Conservation (phyloP, 768 basidiomycete genomes). For the Rossbeevera mucosa region DNA sequence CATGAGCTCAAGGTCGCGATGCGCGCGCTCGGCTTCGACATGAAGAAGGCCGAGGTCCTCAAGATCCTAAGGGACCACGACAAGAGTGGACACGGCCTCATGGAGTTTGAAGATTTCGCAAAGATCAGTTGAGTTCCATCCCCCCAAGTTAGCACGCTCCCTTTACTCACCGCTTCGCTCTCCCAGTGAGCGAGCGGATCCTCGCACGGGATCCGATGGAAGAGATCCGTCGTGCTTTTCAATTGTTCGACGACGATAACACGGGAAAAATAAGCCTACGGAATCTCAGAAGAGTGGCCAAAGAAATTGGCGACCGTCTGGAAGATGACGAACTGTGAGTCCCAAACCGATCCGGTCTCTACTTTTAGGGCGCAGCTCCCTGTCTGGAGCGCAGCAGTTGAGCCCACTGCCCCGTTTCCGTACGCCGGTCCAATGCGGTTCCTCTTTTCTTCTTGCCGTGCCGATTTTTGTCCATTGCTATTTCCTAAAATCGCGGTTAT, state of each 20-base stretch:
- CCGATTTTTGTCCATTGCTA: slow-evolving; percentile 25
- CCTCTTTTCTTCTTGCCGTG: slow-evolving; percentile 12
- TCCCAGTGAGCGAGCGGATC: slow-evolving; percentile 88
- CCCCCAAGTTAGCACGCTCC: background rate
- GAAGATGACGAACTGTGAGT: slow-evolving; percentile 96
- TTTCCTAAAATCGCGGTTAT: slow-evolving; percentile 15
- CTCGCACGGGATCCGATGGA: slow-evolving; percentile 93
- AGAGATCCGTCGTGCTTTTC: slow-evolving; percentile 93
- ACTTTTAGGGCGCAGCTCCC: slow-evolving; percentile 15
- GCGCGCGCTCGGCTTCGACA: slow-evolving; percentile 94
- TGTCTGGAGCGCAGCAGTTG: slow-evolving; percentile 20
- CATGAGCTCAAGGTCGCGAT: slow-evolving; percentile 99
- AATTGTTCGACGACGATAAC: slow-evolving; percentile 93
- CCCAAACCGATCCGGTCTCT: background rate
- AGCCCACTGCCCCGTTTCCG: slow-evolving; percentile 29
- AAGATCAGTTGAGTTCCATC: slow-evolving; percentile 71
- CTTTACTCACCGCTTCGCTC: slow-evolving; percentile 21
- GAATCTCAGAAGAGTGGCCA: slow-evolving; percentile 89
- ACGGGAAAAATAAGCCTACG: slow-evolving; percentile 91
- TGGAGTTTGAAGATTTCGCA: slow-evolving; percentile 91
- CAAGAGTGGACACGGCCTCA: slow-evolving; percentile 73
- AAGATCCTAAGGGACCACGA: slow-evolving; percentile 91
- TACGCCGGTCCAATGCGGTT: slow-evolving; percentile 19
- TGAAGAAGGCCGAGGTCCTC: slow-evolving; percentile 97
- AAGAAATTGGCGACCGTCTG: slow-evolving; percentile 91